Evolutionary conservation across 2,329 filamentous ascomycete genomes (phyloP), one percentile per base, ranked within the genome.

Genomic region (Cyphellophora attinorum): DNA sequence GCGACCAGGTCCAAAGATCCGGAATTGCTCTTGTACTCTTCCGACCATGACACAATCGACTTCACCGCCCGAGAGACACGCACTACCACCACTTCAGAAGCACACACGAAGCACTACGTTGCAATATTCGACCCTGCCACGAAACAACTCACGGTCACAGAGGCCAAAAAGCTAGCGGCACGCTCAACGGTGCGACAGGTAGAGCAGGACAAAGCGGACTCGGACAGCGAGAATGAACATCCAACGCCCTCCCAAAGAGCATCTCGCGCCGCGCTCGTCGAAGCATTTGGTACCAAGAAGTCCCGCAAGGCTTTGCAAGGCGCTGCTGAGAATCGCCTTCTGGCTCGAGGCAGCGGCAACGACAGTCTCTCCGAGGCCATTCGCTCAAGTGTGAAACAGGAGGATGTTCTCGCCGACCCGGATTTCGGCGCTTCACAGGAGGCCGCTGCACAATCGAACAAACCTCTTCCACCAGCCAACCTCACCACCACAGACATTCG

Each of bases 21-120:
- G 27, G 65, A 74, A 36, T 52, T 78, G 5, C 62, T 79, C 21
- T 63, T 79, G 6, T 74, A 79, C 40, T 75, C 74, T 5, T 75
- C 73, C 16, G 59, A 68, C 31, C 75, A 79, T 44, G 61, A 70
- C 11, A 71, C 67, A 34, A 62, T 79, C 34, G 73, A 79, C 54
- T 79, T 76, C 46, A 62, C 64, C 13, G 75, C 70, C 14, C 60
- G 59, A 21, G 62, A 66, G 47, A 59, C 58, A 17, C 28, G 19
- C 10, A 39, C 36, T 5, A 63, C 67, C 39, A 65, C 71, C 35
- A 59, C 62, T 27, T 60, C 65, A 32, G 67, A 74, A 38, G 65
- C 63, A 18, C 57, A 68, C 40, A 53, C 73, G 37, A 70, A 70
- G 45, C 73, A 79, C 56, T 80, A 79, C 45, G 54, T 78, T 39